These are phyloP conservation scores for Malassezia globosa DNA, from an alignment of 1,284 basidiomycete genomes.

Conservation along the genomic window DNA sequence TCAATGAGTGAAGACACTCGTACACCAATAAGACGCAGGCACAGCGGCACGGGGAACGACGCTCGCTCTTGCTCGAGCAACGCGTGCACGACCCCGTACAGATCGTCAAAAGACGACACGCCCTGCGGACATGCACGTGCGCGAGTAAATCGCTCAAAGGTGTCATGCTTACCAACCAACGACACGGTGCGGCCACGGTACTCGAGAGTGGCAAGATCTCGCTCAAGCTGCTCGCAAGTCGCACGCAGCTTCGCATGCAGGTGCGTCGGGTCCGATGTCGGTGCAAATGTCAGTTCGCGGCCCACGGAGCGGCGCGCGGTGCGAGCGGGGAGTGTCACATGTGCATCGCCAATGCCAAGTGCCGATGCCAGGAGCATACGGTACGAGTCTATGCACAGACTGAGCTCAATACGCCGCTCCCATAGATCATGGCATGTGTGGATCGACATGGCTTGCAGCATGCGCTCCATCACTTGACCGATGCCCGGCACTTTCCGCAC, in stretches of 20 bases:
- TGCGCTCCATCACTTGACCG: constrained; percentile 40
- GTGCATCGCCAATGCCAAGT: constrained; percentile 33
- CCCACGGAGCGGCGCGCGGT: constrained; percentile 39
- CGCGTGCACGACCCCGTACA: constrained; percentile 24
- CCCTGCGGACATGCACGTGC: constrained; percentile 19
- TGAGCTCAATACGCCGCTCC: constrained; percentile 32
- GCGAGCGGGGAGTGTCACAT: constrained; percentile 33
- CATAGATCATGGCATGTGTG: constrained; percentile 41
- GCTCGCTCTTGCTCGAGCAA: constrained; percentile 29
- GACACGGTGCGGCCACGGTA: constrained; percentile 37
- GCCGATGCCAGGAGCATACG: constrained; percentile 35
- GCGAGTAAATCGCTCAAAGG: constrained; percentile 38
- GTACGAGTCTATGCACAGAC: constrained; percentile 30
- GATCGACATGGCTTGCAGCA: constrained; percentile 33
- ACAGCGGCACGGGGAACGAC: constrained; percentile 14
- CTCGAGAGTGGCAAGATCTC: constrained; percentile 30
- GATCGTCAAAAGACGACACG: constrained; percentile 26
- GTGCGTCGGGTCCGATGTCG: constrained; percentile 21
- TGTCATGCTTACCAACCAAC: constrained; percentile 33
- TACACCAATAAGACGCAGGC: constrained; percentile 35
- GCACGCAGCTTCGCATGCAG: constrained; percentile 26
- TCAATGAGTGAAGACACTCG: constrained; percentile 30
- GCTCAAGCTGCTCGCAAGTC: constrained; percentile 29
- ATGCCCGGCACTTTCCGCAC: constrained; percentile 43
- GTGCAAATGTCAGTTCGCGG: constrained; percentile 41